Percentiles rank a stretch among this genome's conserved stretches.
Evolutionary conservation across 2,329 filamentous ascomycete genomes (phyloP).

Genomic region (Aspergillus hiratsukae): DNA sequence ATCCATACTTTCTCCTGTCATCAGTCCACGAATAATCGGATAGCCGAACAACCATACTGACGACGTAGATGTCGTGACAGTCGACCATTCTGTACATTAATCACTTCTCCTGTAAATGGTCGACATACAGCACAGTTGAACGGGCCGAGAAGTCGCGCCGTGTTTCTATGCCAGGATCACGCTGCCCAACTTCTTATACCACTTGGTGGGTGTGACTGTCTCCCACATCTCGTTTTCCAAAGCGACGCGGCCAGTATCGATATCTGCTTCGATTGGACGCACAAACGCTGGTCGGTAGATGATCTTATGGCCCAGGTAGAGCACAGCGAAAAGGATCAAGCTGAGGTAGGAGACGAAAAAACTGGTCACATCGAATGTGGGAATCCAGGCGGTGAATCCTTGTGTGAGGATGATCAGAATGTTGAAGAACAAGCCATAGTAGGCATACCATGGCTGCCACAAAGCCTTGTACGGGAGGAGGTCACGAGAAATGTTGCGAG

Average conservation of each 20-base stretch:
- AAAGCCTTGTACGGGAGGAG: conserved; percentile 58
- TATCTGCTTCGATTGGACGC: conserved; percentile 37
- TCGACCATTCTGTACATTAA: not conserved
- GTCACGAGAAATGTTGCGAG: conserved; percentile 54
- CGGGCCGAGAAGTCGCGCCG: not conserved
- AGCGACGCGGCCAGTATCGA: conserved; percentile 37
- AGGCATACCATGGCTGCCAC: conserved; percentile 60
- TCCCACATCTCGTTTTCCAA: conserved; percentile 34
- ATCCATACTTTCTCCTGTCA: not conserved
- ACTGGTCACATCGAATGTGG: conserved; percentile 51
- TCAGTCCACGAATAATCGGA: not conserved
- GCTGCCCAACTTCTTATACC: conserved; percentile 17
- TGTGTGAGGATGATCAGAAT: conserved; percentile 62
- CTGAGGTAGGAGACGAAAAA: conserved; percentile 65
- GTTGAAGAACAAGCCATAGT: conserved; percentile 64
- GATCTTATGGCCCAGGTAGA: conserved; percentile 59
- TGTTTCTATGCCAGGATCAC: not conserved
- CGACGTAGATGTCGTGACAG: not conserved
- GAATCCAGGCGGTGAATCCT: conserved; percentile 65
- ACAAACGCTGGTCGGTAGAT: conserved; percentile 37
- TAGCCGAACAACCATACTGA: not conserved
- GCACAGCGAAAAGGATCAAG: conserved; percentile 57
- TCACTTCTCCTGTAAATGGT: not conserved
- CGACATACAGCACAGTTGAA: not conserved
- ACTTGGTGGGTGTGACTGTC: conserved; percentile 19